Evolutionary conservation across 768 basidiomycete species (phyloP).

Genomic region (Phlebiopsis flavidoalba): DNA sequence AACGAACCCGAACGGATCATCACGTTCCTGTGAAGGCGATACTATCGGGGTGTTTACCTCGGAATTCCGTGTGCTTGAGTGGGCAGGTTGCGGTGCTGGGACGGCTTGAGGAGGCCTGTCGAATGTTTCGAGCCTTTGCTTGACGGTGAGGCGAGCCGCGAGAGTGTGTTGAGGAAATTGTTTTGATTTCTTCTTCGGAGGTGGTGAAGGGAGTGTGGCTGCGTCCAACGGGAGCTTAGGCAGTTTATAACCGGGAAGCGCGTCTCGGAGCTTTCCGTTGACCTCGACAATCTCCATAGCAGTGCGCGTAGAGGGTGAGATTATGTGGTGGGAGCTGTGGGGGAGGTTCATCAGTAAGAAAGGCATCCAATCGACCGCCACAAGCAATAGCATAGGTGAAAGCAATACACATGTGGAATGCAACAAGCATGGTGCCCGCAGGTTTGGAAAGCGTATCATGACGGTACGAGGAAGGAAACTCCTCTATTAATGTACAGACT

Average conservation of each 20-base stretch:
- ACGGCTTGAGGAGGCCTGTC: conserved; percentile 33
- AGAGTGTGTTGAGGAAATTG: conserved; percentile 81
- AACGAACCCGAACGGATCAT: conserved; percentile 55
- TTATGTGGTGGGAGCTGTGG: conserved; percentile 84
- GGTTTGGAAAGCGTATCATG: not conserved
- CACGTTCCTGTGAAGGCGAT: conserved; percentile 51
- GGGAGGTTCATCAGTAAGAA: conserved; percentile 24
- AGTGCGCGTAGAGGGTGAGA: conserved; percentile 78
- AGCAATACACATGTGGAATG: conserved; percentile 7
- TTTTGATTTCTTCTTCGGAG: conserved; percentile 52
- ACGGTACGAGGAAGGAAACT: conserved; percentile 33
- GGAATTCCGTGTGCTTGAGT: conserved; percentile 18
- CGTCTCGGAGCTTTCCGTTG: conserved; percentile 72
- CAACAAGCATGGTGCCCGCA: not conserved
- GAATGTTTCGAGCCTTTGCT: conserved; percentile 38
- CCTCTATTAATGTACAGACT: conserved; percentile 89
- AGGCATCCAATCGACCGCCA: not conserved
- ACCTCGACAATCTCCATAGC: conserved; percentile 75
- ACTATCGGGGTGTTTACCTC: conserved; percentile 37
- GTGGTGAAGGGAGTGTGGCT: conserved; percentile 44
- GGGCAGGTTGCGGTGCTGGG: conserved; percentile 11
- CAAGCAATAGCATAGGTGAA: conserved; percentile 12
- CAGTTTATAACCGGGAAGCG: conserved; percentile 49
- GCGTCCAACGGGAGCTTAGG: conserved; percentile 61
- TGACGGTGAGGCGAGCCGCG: conserved; percentile 73